phyloP scores from a whole-genome alignment of 208 protist species.

The Trypanosoma caninum region DNA sequence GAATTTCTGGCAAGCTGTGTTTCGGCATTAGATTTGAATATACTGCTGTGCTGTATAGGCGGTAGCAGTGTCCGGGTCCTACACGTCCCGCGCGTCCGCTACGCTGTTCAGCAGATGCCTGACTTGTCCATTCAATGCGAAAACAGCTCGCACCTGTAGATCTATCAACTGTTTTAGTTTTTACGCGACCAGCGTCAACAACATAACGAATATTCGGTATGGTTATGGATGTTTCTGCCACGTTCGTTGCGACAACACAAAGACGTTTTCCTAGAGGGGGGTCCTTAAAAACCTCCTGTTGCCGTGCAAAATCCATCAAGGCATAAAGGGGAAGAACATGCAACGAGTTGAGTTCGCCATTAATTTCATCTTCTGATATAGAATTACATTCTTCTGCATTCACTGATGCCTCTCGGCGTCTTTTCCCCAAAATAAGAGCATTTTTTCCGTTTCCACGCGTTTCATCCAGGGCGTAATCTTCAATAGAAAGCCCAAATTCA shows the following conservation, averaged over 20 bases:
- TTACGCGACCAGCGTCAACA: constrained; percentile 97
- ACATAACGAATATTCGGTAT: constrained; percentile 99
- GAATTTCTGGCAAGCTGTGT: constrained; percentile 93
- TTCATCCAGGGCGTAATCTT: constrained; percentile 62
- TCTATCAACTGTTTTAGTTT: constrained; percentile 96
- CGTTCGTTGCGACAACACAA: constrained; percentile 99
- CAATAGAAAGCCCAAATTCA: constrained; percentile 42
- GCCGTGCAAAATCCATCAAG: constrained; percentile 90
- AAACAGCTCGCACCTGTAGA: constrained; percentile 96
- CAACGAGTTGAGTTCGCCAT: constrained; percentile 88
- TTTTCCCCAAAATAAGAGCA: constrained; percentile 19
- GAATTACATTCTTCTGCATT: constrained; percentile 26
- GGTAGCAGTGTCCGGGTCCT: constrained; percentile 96
- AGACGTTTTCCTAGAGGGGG: constrained; percentile 89
- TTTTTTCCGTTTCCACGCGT: constrained; percentile 17
- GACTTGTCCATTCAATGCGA: constrained; percentile 95
- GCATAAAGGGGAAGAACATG: constrained; percentile 99
- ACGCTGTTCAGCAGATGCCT: constrained; percentile 96
- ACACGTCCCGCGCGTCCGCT: constrained; percentile 95
- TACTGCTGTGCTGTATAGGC: constrained; percentile 96
- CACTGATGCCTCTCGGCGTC: constrained; percentile 20
- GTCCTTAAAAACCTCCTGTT: constrained; percentile 93
- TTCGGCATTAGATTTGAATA: constrained; percentile 97
- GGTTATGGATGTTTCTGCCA: constrained; percentile 99
- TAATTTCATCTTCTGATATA: constrained; percentile 83